phyloP scores from a whole-genome alignment of 225 moss, liverwort and hornwort genomes.

The Sphagnum contortum region DNA sequence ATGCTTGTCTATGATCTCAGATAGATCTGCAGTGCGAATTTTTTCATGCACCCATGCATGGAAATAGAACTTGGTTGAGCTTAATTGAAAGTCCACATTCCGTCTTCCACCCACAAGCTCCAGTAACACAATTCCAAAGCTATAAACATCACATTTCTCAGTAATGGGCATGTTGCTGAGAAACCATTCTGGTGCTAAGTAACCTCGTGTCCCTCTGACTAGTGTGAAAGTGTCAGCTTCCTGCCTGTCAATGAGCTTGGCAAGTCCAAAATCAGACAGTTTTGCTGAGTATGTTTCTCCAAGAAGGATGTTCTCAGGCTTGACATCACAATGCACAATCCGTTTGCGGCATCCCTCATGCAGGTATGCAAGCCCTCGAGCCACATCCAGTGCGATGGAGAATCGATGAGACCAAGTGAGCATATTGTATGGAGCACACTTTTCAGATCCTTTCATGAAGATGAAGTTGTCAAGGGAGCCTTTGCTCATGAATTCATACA shows the following conservation, averaged over 20 bases:
- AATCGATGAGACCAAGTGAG: slow-evolving; percentile 40
- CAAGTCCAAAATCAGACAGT: slow-evolving; percentile 55
- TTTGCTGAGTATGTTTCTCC: slow-evolving; percentile 42
- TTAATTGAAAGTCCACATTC: slow-evolving; percentile 35
- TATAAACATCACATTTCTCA: slow-evolving; percentile 60
- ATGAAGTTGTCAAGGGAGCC: slow-evolving; percentile 60
- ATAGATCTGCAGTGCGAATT: slow-evolving; percentile 7
- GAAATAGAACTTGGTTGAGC: slow-evolving; percentile 20
- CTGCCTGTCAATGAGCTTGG: slow-evolving; percentile 41
- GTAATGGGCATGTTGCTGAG: slow-evolving; percentile 43
- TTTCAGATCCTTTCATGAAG: slow-evolving; percentile 15
- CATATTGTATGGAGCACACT: neutral
- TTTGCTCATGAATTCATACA: slow-evolving; percentile 51
- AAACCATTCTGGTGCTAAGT: slow-evolving; percentile 66
- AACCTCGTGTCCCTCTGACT: slow-evolving; percentile 53
- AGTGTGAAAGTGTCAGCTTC: slow-evolving; percentile 23
- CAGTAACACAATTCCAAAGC: slow-evolving; percentile 54
- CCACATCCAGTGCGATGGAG: slow-evolving; percentile 37
- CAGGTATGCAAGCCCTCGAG: slow-evolving; percentile 48
- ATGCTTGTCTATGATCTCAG: slow-evolving; percentile 31
- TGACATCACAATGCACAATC: slow-evolving; percentile 57
- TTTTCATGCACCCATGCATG: slow-evolving; percentile 23
- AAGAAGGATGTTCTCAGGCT: slow-evolving; percentile 52
- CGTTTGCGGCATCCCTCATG: slow-evolving; percentile 39
- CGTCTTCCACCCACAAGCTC: slow-evolving; percentile 57